These are phyloP conservation scores for Aspergillus ruber DNA, from an alignment of 2,329 filamentous ascomycete genomes.

Conservation along the genomic window DNA sequence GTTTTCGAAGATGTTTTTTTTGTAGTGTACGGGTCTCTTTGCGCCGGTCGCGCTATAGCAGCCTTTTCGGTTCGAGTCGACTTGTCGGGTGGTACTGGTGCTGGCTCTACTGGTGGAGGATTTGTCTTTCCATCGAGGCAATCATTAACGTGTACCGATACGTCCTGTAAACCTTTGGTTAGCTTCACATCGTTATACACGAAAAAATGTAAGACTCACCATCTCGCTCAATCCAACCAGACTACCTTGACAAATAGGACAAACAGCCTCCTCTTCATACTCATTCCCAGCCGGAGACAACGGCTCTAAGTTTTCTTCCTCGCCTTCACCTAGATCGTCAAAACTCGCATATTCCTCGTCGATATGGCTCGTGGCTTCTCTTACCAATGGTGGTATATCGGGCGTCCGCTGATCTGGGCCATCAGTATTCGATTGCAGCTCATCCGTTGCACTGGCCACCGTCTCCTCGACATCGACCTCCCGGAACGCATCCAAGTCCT, in stretches of 20 bases:
- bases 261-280: slow-evolving; percentile 38
- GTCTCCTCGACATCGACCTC: slow-evolving; percentile 11
- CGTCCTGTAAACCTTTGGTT: slow-evolving; percentile 49
- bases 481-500: slow-evolving; percentile 29
- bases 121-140: slow-evolving; percentile 79
- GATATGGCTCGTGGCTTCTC: slow-evolving; percentile 42
- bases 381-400: slow-evolving; percentile 40
- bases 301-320: slow-evolving; percentile 61
- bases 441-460: neutral
- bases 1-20: slow-evolving; percentile 46
- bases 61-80: slow-evolving; percentile 60
- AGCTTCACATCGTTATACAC: neutral
- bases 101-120: slow-evolving; percentile 31
- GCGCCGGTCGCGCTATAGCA: slow-evolving; percentile 67
- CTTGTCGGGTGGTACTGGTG: slow-evolving; percentile 9
- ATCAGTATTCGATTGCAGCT: slow-evolving; percentile 2
- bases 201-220: slow-evolving; percentile 18
- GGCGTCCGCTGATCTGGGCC: slow-evolving; percentile 9
- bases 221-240: slow-evolving; percentile 52
- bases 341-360: slow-evolving; percentile 47
- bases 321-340: slow-evolving; percentile 57
- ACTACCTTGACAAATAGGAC: slow-evolving; percentile 69
- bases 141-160: slow-evolving; percentile 79
- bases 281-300: slow-evolving; percentile 27
- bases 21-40: slow-evolving; percentile 68